A percentile compares a stretch with the other conserved stretches of the same genome.
Evolutionary conservation across 2,329 filamentous ascomycete species (phyloP).

Genomic region (Colletotrichum ledebouriae): DNA sequence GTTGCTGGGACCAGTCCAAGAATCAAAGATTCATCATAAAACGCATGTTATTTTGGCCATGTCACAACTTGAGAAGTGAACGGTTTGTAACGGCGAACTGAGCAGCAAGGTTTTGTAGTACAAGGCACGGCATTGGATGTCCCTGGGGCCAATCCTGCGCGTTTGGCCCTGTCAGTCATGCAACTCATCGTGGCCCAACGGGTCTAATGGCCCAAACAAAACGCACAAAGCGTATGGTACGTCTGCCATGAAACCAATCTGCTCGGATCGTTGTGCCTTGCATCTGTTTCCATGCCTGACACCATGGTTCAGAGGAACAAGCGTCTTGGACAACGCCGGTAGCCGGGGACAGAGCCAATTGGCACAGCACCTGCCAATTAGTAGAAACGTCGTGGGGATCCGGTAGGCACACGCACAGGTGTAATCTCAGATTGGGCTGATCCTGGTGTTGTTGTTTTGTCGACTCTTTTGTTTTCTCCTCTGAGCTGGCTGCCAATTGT

Average conservation of each 20-base stretch:
- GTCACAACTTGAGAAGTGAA: neutral
- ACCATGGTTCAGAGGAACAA: neutral
- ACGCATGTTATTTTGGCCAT: neutral
- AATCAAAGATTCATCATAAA: neutral
- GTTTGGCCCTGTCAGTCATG: slow-evolving; percentile 27
- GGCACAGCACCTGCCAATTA: slow-evolving; percentile 9
- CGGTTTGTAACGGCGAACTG: neutral
- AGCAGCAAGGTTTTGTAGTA: neutral
- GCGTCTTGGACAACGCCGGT: neutral
- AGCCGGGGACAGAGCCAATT: neutral
- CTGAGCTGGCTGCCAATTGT: neutral
- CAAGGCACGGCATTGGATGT: slow-evolving; percentile 7
- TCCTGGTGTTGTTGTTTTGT: neutral
- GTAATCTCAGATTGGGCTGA: slow-evolving; percentile 5
- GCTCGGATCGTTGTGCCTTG: slow-evolving; percentile 29
- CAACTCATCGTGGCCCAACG: slow-evolving; percentile 21
- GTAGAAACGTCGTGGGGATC: neutral
- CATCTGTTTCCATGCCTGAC: slow-evolving; percentile 21
- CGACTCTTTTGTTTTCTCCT: neutral
- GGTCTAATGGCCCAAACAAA: slow-evolving; percentile 32
- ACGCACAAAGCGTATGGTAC: slow-evolving; percentile 31
- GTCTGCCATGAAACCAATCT: slow-evolving; percentile 30
- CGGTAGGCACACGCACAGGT: slow-evolving; percentile 16
- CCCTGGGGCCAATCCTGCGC: neutral
- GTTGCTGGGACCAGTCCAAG: slow-evolving; percentile 4